These are phyloP conservation scores for Sinapis alba DNA, from an alignment of 441 rosid species.

Conservation along the genomic window DNA sequence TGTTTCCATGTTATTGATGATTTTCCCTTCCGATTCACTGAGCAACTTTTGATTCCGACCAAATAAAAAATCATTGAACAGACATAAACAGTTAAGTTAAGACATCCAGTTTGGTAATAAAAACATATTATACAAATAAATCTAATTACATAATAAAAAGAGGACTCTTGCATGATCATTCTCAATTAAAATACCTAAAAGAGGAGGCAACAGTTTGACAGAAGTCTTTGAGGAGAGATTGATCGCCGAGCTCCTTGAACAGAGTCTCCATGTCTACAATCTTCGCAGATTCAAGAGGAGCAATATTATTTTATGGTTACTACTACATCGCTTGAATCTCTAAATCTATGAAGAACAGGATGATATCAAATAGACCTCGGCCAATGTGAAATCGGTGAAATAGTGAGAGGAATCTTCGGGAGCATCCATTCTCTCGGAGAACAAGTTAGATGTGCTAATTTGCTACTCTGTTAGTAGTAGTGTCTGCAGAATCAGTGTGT, in stretches of 20 bases:
- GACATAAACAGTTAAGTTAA: not conserved
- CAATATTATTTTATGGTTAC: not conserved
- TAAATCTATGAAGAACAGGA: conserved; percentile 1
- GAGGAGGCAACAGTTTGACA: conserved; percentile 67
- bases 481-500: conserved; percentile 9
- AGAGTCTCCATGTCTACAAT: conserved; percentile 75
- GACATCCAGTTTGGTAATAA: not conserved
- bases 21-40: conserved; percentile 57
- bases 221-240: conserved; percentile 53
- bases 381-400: conserved; percentile 56
- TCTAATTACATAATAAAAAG: not conserved
- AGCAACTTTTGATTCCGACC: conserved; percentile 49
- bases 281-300: conserved; percentile 35
- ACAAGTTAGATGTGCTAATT: not conserved
- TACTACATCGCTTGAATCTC: conserved; percentile 29
- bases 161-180: not conserved
- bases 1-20: conserved; percentile 67
- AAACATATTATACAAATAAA: not conserved
- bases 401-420: conserved; percentile 43
- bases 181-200: conserved; percentile 55
- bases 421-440: conserved; percentile 42
- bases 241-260: conserved; percentile 64
- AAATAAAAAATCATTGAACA: conserved; percentile 3
- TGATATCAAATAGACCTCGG: conserved; percentile 50
- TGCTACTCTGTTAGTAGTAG: not conserved